A percentile compares a stretch with the other conserved stretches of the same genome.
phyloP scores from a whole-genome alignment of 176 grass and related monocot species.

The Musa acuminata region DNA sequence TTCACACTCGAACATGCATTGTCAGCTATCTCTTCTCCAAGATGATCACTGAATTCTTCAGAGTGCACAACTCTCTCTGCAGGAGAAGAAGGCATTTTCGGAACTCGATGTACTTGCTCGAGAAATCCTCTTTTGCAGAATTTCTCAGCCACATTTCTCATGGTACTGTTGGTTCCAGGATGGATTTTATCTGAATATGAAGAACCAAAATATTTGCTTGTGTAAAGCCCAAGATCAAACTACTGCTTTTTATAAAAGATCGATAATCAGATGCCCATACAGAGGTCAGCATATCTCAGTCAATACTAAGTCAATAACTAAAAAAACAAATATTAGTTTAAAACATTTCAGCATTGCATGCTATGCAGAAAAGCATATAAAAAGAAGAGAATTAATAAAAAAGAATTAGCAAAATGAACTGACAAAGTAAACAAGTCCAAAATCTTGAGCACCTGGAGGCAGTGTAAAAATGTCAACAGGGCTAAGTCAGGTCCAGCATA shows the following conservation, averaged over 20 bases:
- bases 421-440: neutral
- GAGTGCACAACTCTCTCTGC: too few species aligned
- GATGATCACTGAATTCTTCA: constrained; percentile 4
- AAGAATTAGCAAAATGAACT: neutral
- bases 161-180: neutral
- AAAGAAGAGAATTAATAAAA: too few species aligned
- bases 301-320: neutral
- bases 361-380: neutral
- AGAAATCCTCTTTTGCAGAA: constrained; percentile 4
- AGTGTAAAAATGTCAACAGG: neutral
- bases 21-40: constrained; percentile 42
- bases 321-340: neutral
- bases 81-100: neutral
- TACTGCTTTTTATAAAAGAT: neutral
- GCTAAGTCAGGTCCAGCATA: neutral
- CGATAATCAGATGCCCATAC: neutral
- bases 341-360: neutral
- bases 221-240: neutral
- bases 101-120: constrained; percentile 1
- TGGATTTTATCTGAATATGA: neutral
- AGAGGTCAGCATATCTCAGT: neutral
- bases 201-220: neutral
- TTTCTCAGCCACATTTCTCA: neutral
- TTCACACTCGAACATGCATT: constrained; percentile 23
- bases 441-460: neutral